Evolutionary conservation across 495 filamentous ascomycete species (phyloP).

Genomic region (Penicillium bialowiezense): DNA sequence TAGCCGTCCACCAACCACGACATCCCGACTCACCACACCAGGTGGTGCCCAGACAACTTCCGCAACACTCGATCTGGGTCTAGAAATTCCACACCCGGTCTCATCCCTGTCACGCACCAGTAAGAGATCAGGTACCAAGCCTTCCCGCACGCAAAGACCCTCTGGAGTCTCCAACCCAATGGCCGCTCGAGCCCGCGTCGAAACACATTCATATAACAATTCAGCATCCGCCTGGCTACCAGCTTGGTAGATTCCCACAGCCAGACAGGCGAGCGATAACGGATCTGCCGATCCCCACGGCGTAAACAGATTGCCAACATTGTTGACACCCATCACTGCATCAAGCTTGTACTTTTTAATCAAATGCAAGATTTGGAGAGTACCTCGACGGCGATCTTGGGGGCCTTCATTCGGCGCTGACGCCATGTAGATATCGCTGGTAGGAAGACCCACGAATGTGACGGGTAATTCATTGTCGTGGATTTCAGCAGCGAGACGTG

Average conservation of each 20-base stretch:
- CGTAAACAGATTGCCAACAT: constrained; percentile 76
- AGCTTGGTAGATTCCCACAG: constrained; percentile 67
- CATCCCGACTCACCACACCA: constrained; percentile 18
- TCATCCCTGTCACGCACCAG: constrained; percentile 30
- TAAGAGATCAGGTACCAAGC: constrained; percentile 22
- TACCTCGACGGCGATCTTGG: constrained; percentile 46
- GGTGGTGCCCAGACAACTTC: constrained; percentile 42
- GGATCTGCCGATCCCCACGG: constrained; percentile 73
- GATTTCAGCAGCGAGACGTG: constrained; percentile 42
- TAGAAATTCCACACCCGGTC: constrained; percentile 26
- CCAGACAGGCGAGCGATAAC: constrained; percentile 57
- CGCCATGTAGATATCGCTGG: constrained; percentile 76
- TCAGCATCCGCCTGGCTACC: constrained; percentile 58
- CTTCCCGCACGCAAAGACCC: constrained; percentile 10
- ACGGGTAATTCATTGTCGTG: constrained; percentile 50
- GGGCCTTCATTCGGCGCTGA: constrained; percentile 33
- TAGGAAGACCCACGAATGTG: constrained; percentile 68
- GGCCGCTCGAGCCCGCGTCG: constrained; percentile 49
- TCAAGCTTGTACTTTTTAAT: constrained; percentile 58
- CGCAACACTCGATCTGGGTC: constrained; percentile 29
- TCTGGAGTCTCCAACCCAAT: constrained; percentile 24
- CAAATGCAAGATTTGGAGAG: constrained; percentile 61
- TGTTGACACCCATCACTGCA: constrained; percentile 67
- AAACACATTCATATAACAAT: constrained; percentile 61
- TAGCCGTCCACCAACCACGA: constrained; percentile 23